Base-by-base conservation (phyloP, 495 filamentous ascomycete species). In the Cercophora scortea region DNA sequence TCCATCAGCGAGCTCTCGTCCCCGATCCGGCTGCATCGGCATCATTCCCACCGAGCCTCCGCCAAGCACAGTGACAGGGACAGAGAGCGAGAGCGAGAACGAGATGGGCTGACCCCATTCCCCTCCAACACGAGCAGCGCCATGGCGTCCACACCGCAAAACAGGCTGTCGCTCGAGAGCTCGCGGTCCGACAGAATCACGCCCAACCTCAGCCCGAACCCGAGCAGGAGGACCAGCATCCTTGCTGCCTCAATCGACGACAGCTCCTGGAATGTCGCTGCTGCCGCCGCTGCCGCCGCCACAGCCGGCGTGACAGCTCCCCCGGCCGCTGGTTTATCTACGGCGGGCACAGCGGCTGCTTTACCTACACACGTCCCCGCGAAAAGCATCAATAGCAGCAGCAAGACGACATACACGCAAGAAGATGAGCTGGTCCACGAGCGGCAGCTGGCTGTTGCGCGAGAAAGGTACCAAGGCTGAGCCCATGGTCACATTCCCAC, bases 1-100 rank as follows among this genome's bases (percentile, higher is more conserved):
- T 79, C 76, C 35, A 74, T 77, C 45, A 69, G 70, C 46, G 75
- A 81, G 53, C 58, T 76, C 45, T 74, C 77, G 34, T 68, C 71
- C 34, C 66, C 76, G n/a, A 66, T 74, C 55, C 71, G 68, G 50
- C 63, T 68, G 38, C 68, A 70, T 49, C 71, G 74, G 42, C 71
- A 72, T 56, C 65, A 72, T 53, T 61, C 68, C 45, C 34, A 71
- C 60, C 49, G 64, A 50, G 56, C 35, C 50, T 47, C 56, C 49
- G 62, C 55, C 13, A 59, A 55, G 46, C n/a, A n/a, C n/a, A n/a
- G n/a, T n/a, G n/a, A n/a, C n/a, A n/a, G n/a, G n/a, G n/a, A n/a
- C 25, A 25, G 25, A 25, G 59, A 47, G 10, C 56, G 42, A 19
- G 60, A 65, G 16, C 51, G 44, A 3, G 48, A 73, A 19, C 68